Base-by-base conservation (phyloP, 208 protist genomes). In the Histomonas meleagridis region DNA sequence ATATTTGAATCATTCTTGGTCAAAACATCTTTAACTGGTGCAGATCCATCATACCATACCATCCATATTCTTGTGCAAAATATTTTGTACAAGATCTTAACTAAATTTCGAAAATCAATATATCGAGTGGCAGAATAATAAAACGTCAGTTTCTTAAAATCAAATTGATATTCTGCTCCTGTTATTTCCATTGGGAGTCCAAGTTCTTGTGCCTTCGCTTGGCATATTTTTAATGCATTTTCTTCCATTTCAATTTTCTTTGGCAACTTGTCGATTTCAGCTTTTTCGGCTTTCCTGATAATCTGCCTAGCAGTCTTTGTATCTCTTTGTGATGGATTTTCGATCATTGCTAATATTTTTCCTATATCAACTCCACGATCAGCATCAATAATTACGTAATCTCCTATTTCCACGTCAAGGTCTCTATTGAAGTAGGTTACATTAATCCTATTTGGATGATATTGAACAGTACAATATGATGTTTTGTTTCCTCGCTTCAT, bases 81-180 rank as follows among this genome's bases (percentile, higher is more conserved):
- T 7, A 51, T 10, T n/a, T 35, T 48, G n/a, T 51, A 81, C 1
- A 81, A n/a, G 2, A 43, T n/a, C 4, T 43, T 18, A 1, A 81
- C 70, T 51, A 81, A 43, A 81, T 81, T 81, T 51, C 70, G 35
- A 51, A 81, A 81, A 43, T 81, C 70, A 51, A 81, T 51, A 28
- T 46, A 81, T 51, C 51, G 70, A 51, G 9, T 26, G 9, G 70
- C 70, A 81, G 40, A 46, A 43, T 51, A 81, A 81, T 81, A 81
- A 23, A 81, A 35, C 21, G 70, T 81, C 9, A 81, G n/a, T 51
- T 81, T 81, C n/a, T 81, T 81, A 16, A 35, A 35, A 81, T 81
- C 70, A 51, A 81, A 81, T 28, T 81, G 70, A 16, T 51, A 51
- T 43, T 81, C 70, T 51, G 70, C 51, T 51, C 40, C 35, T 7